These are phyloP conservation scores for Brassica carinata DNA, from an alignment of 345 rosid species.

Conservation along the genomic window DNA sequence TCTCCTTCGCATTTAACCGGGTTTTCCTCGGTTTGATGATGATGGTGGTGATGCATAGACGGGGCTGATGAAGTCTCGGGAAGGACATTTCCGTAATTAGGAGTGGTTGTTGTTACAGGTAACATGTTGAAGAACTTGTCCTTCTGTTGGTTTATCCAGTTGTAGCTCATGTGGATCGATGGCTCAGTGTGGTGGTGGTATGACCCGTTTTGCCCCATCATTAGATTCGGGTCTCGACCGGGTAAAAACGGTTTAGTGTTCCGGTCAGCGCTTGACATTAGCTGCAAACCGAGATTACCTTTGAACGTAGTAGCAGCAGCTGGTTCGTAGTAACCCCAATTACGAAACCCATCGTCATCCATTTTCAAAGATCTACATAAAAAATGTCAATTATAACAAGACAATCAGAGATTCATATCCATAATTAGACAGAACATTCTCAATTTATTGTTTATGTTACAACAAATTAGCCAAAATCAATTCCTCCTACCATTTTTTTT, in stretches of 20 bases:
- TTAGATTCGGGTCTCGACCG: constrained; percentile 69
- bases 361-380: constrained; percentile 53
- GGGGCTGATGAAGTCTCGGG: constrained; percentile 46
- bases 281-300: constrained; percentile 85
- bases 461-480: background rate
- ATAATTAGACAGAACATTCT: constrained; percentile 24
- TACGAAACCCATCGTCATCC: constrained; percentile 82
- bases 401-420: constrained; percentile 18
- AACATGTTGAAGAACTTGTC: constrained; percentile 69
- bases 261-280: constrained; percentile 79
- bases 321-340: constrained; percentile 95
- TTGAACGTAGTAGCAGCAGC: constrained; percentile 58
- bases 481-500: background rate
- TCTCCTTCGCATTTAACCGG: constrained; percentile 12
- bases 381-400: background rate
- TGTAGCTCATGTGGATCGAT: constrained; percentile 57
- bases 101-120: constrained; percentile 20
- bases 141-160: constrained; percentile 70
- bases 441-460: no score
- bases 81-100: constrained; percentile 44
- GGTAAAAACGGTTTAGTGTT: constrained; percentile 79
- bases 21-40: constrained; percentile 36
- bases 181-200: constrained; percentile 47
- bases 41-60: background rate
- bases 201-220: constrained; percentile 60